Evolutionary conservation across 305 asterid species (phyloP), one percentile per base, ranked within the genome.

Genomic region (Fraxinus angustifolia): DNA sequence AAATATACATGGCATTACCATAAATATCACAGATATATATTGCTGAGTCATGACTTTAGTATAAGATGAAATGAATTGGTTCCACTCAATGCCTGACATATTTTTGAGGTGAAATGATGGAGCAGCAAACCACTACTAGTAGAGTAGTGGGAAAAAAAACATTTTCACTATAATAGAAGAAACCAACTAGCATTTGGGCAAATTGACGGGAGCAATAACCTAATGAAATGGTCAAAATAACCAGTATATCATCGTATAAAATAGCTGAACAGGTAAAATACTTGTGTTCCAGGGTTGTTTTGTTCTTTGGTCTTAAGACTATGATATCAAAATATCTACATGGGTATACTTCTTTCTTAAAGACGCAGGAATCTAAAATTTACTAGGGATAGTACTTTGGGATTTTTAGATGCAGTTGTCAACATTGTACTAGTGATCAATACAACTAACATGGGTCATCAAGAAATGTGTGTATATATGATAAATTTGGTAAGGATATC

Each of bases 401-500:
- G 14, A 31, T 10, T 65, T 65, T 65, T 65, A 65, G 73, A 65
- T 10, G 73, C 17, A 11, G 35, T 65, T 65, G 73, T 65, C 73
- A 65, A 26, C 35, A 65, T 65, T 65, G 30, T 11, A 65, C 73
- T 65, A 26, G 73, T 26, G 73, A 35, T 35, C n/a, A 0, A 26
- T 8, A 65, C 73, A 26, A 65, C 35, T 21, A 26, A 65, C 17
- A 65, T 65, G 17, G 35, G 73, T 21, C 35, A 65, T 65, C 73
- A 26, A 67, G 35, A 67, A 67, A 65, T 26, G 36, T 28, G 73
- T 28, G 12, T 67, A 10, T 26, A 28, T 67, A 67, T 67, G 73
- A 67, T 28, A 31, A 79, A 48, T 67, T 73, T 75, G 83, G 73
- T 2, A 8, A 86, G 56, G 76, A 70, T 75, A 75, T 76, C 83